Base-by-base conservation (phyloP, 202 grass and related monocot genomes). In the Bolboschoenoplectus hybrid region DNA sequence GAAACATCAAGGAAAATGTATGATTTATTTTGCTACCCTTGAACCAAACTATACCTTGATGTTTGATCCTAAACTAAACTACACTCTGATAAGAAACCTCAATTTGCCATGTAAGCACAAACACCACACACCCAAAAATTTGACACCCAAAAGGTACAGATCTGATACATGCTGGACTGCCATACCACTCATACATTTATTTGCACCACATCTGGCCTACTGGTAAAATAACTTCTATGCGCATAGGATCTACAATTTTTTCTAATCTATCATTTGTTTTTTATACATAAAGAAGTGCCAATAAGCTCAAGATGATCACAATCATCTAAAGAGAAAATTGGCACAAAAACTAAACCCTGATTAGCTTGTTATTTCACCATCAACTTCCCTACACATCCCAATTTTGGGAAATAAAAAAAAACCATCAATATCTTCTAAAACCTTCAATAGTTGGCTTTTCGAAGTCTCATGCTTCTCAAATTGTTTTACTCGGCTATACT, bases 401-500 rank as follows among this genome's bases (percentile, higher is more conserved):
- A 80, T 80, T 60, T 19, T 41, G 53, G 49, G 55, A 76, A 3
- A 17, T 19, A 19, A 70, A 65, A 63, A 14, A 34, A 44, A 11
- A 61, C 1, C 11, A 19, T 1, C 17, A 11, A 47, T 11, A 41
- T 51, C 47, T 74, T 74, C n/a, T 74, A 57, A 19, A 80, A 40
- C 7, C 7, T 20, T 38, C 32, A 35, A 16, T 55, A 55, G 5
- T 4, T 56, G 26, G 32, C 74, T 5, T 32, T 14, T 10, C 16
- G 46, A 72, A 16, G 17, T 20, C 3, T 75, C 34, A 0, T 20
- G 38, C 35, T 80, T 60, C 52, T n/a, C 35, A 41, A 80, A 20
- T 1, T 8, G 14, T 7, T 60, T 74, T 19, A 43, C 8, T 80
- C 16, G 41, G 55, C 16, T 80, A n/a, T 85, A 97, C 82, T 94